A percentile compares a stretch with the other conserved stretches of the same genome.
Conservation (phyloP, 495 filamentous ascomycete genomes). For the Durotheca rogersii region DNA sequence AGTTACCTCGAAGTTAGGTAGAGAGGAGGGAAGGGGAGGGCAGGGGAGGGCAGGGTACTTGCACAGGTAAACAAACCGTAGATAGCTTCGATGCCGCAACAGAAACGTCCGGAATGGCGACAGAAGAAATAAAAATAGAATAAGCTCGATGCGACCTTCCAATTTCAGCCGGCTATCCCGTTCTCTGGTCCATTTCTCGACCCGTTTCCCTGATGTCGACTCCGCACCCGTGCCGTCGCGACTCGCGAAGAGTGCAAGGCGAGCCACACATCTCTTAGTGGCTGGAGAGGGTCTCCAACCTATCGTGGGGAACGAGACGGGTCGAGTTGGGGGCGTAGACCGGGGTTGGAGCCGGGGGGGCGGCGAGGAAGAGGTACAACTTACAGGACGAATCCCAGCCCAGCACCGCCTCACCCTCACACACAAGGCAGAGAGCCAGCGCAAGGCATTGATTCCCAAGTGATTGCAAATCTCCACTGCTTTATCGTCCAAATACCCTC, state of each 20-base stretch:
- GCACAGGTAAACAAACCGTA: background rate
- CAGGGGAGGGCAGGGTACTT: no score
- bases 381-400: background rate
- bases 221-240: background rate
- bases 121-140: background rate
- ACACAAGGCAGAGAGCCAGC: background rate
- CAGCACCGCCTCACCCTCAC: background rate
- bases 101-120: background rate
- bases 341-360: no score
- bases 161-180: background rate
- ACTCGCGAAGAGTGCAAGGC: background rate
- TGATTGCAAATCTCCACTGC: conserved; percentile 31
- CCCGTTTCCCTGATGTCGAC: background rate
- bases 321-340: no score
- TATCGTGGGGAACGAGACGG: no score
- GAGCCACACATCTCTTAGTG: background rate
- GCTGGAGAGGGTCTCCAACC: background rate
- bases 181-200: background rate
- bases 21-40: background rate
- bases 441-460: conserved; percentile 22
- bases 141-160: background rate
- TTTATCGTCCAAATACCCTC: conserved; percentile 23
- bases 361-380: background rate
- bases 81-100: background rate
- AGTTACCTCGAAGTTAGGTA: no score